Evolutionary conservation across 768 basidiomycete genomes (phyloP).

Genomic region (Suillus brevipes): DNA sequence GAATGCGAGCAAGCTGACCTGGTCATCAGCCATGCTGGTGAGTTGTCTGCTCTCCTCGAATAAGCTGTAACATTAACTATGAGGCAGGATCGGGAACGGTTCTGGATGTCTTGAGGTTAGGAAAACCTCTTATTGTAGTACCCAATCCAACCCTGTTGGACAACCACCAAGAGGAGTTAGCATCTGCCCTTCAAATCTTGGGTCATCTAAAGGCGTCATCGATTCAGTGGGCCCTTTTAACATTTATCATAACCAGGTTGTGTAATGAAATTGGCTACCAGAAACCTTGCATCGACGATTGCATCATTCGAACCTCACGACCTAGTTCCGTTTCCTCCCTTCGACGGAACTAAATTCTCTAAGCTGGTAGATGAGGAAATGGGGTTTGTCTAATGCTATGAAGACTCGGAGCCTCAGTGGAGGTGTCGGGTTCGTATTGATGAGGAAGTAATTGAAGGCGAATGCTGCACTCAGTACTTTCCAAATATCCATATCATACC

Average conservation of each 20-base stretch:
- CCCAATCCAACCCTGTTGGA: constrained; percentile 88
- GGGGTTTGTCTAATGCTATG: constrained; percentile 53
- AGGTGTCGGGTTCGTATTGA: background rate
- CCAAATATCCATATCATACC: constrained; percentile 1
- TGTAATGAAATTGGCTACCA: constrained; percentile 27
- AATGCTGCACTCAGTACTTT: constrained; percentile 1
- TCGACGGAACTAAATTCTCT: constrained; percentile 67
- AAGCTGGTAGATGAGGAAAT: constrained; percentile 73
- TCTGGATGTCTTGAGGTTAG: constrained; percentile 76
- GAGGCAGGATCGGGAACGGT: constrained; percentile 89
- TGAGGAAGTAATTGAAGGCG: background rate
- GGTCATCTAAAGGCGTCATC: constrained; percentile 59
- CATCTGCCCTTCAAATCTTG: constrained; percentile 58
- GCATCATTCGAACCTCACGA: constrained; percentile 43
- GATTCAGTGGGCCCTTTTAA: constrained; percentile 53
- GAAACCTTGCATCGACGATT: constrained; percentile 58
- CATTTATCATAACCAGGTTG: background rate
- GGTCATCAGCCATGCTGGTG: constrained; percentile 94
- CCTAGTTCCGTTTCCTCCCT: constrained; percentile 62
- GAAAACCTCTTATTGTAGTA: constrained; percentile 80
- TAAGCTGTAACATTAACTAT: background rate
- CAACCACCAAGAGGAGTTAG: constrained; percentile 92
- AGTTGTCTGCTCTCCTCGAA: constrained; percentile 19
- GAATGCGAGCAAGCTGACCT: constrained; percentile 69
- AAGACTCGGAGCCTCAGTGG: background rate